Conservation (phyloP, 495 filamentous ascomycete species). For the Cenococcum geophilum region DNA sequence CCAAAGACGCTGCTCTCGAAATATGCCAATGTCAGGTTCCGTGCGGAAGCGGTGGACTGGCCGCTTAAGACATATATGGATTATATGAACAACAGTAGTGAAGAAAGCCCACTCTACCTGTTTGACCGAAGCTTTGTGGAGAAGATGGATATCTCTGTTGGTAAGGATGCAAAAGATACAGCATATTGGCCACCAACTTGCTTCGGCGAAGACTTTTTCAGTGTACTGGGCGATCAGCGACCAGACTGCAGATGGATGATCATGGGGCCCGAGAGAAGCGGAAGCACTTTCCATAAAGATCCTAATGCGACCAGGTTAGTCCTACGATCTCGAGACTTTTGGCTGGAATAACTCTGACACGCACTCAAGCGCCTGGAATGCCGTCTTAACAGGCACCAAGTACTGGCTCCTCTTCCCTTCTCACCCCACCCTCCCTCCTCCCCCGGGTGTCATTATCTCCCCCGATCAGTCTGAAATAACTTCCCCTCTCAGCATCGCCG, state of each 20-base stretch:
- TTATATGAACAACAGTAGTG: slow-evolving; percentile 76
- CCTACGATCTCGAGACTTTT: slow-evolving; percentile 9
- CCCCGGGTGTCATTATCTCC: slow-evolving; percentile 88
- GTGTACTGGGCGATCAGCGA: slow-evolving; percentile 67
- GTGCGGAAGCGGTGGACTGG: slow-evolving; percentile 95
- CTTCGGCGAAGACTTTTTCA: slow-evolving; percentile 86
- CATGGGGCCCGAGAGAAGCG: slow-evolving; percentile 80
- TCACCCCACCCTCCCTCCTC: slow-evolving; percentile 53
- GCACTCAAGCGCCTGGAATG: slow-evolving; percentile 78
- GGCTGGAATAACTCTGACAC: background rate
- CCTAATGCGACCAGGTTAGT: slow-evolving; percentile 51
- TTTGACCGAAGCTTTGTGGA: slow-evolving; percentile 84
- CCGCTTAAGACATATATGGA: slow-evolving; percentile 67
- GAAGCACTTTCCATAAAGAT: slow-evolving; percentile 93
- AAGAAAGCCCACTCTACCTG: slow-evolving; percentile 89
- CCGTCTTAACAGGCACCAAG: slow-evolving; percentile 82
- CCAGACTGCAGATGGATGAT: slow-evolving; percentile 93
- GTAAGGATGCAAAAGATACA: slow-evolving; percentile 45
- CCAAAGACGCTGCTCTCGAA: slow-evolving; percentile 54
- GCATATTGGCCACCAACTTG: slow-evolving; percentile 80
- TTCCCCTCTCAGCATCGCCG: slow-evolving; percentile 86
- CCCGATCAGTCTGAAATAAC: slow-evolving; percentile 92
- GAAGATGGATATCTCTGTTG: slow-evolving; percentile 71
- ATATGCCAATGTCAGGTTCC: slow-evolving; percentile 64
- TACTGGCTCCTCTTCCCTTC: slow-evolving; percentile 98